Evolutionary conservation across 352 stramenopile genomes (phyloP).

Genomic region (Globisporangium radiosum): DNA sequence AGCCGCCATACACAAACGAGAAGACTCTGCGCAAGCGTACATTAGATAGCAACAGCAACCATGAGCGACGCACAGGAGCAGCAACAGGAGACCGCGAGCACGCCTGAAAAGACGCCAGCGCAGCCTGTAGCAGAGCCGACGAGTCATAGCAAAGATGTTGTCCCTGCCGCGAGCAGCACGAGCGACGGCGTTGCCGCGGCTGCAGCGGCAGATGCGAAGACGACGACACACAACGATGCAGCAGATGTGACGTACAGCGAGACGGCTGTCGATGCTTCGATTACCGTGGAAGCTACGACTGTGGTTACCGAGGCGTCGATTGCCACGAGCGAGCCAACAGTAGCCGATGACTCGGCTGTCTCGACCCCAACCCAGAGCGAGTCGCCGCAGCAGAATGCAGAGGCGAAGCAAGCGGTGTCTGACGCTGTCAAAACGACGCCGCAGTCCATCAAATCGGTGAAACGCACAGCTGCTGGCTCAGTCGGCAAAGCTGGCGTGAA

Average conservation of each 20-base stretch:
- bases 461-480: conserved; percentile 3
- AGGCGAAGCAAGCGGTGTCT: not conserved
- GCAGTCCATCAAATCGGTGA: conserved; percentile 6
- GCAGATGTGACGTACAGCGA: not conserved
- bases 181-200: not conserved
- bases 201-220: too few species aligned
- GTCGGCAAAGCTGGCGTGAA: conserved; percentile 9
- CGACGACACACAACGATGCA: not conserved
- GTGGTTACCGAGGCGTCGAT: not conserved
- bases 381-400: not conserved
- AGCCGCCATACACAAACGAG: not conserved
- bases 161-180: not conserved
- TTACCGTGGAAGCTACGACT: not conserved
- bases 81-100: not conserved
- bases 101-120: not conserved
- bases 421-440: conserved; percentile 3
- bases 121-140: not conserved
- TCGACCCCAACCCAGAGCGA: conserved; percentile 1
- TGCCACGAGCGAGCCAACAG: not conserved
- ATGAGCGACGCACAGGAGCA: not conserved
- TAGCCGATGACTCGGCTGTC: not conserved
- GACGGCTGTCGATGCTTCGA: not conserved
- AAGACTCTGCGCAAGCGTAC: too few species aligned
- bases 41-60: not conserved
- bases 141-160: not conserved